Base-by-base conservation (phyloP, 345 rosid species). In the Stellera chamaejasme region DNA sequence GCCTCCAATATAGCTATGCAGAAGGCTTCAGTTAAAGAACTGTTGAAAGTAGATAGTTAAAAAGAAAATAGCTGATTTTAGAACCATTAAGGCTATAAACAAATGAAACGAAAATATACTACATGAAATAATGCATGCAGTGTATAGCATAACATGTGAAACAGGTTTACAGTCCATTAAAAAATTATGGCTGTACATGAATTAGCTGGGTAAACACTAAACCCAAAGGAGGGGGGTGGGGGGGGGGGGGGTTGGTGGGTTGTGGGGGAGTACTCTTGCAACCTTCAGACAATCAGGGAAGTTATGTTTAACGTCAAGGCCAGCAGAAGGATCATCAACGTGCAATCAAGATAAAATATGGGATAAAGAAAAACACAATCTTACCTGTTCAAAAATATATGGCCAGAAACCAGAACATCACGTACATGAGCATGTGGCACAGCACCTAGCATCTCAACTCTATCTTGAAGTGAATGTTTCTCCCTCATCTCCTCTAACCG, bases 1-100 rank as follows among this genome's bases (percentile, higher is more conserved):
- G 99, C 97, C 72, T 93, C 99, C 63, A 93, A 75, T 59, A 89
- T 89, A 64, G 99, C 96, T 69, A 93, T 93, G 88, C 97, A 93
- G 73, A 93, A 93, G 10, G 97, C 99, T 81, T 93, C 96, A 27
- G 99, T 93, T 64, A 93, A 78, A 62, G 97, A 93, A 77, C 99
- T 93, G 87, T 64, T 56, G 63, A 41, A 26, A 61, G 48, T 65
- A 49, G 60, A 32, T 32, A 5, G 9, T 4, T 32, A 58, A 75
- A 55, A 60, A 56, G 59, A 52, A 46, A 48, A 48, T 32, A 5
- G 39, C 39, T 8, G 7, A 32, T 3, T 32, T 32, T 32, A 5
- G 9, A 32, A 5, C 39, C 39, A 32, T 32, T 32, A 32, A 32
- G 39, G 39, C 5, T 32, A 32, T 32, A 32, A 32, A 8, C 39